These are phyloP conservation scores for Colletotrichum noveboracense DNA, from an alignment of 2,329 filamentous ascomycete genomes.

Conservation along the genomic window DNA sequence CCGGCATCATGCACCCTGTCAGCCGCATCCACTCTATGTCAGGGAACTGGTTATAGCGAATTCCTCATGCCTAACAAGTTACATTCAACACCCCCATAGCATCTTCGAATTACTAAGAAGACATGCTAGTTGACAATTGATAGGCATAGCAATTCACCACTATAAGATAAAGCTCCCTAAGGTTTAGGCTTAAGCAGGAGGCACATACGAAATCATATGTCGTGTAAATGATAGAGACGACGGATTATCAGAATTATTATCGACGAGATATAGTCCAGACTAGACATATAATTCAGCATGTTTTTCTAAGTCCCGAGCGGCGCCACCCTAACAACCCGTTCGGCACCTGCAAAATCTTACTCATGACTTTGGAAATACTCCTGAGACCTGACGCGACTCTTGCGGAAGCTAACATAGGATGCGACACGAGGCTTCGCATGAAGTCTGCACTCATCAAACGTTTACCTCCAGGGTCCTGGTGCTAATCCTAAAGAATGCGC, in stretches of 20 bases:
- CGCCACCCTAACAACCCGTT: neutral
- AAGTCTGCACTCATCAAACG: neutral
- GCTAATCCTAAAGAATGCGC: neutral
- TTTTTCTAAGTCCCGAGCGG: neutral
- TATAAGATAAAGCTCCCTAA: constrained; percentile 45
- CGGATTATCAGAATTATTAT: neutral
- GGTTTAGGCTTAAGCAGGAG: constrained; percentile 57
- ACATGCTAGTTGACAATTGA: neutral
- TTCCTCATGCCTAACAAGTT: neutral
- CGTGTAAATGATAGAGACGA: neutral
- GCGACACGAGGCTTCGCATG: neutral
- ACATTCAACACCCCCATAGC: neutral
- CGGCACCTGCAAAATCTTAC: neutral
- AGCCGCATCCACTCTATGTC: neutral
- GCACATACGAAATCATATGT: no score
- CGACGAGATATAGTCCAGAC: neutral
- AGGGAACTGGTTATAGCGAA: neutral
- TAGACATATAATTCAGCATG: accelerated
- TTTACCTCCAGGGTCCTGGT: neutral
- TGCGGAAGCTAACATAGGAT: neutral
- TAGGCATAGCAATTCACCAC: neutral
- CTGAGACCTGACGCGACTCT: neutral
- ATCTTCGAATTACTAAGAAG: neutral
- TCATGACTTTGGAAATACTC: neutral
- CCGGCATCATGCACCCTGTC: neutral